Conservation (phyloP, 768 basidiomycete genomes). For the Amanita molliuscula region DNA sequence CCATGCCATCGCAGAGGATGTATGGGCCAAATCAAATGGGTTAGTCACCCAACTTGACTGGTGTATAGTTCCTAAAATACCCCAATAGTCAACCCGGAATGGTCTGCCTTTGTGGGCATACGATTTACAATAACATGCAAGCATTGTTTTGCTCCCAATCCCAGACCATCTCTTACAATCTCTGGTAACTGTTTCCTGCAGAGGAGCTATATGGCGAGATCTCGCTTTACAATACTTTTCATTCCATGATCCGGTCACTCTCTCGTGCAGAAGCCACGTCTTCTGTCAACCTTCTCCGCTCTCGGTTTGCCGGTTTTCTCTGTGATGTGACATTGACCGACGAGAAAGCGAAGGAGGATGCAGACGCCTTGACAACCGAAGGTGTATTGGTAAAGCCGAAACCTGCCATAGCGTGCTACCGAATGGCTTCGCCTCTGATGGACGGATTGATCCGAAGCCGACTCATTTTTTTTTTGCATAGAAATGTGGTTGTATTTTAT, state of each 20-base stretch:
- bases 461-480: conserved; percentile 10
- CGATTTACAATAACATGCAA: conserved; percentile 2
- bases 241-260: conserved; percentile 8
- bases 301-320: conserved; percentile 7
- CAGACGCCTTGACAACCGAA: neutral
- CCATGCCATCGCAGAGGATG: conserved; percentile 6
- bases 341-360: neutral
- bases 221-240: conserved; percentile 5
- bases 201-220: conserved; percentile 1
- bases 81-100: conserved; percentile 8
- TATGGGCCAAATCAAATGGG: conserved; percentile 9
- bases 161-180: neutral
- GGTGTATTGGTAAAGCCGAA: neutral
- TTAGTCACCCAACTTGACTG: conserved; percentile 5
- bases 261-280: neutral
- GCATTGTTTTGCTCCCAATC: neutral
- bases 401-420: neutral
- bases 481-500: too few relatives aligned
- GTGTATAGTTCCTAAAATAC: conserved; percentile 3
- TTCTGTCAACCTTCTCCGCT: conserved; percentile 8
- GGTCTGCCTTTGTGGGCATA: conserved; percentile 10
- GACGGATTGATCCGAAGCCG: neutral
- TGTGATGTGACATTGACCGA: conserved; percentile 1
- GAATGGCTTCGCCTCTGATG: neutral
- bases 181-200: conserved; percentile 8